These are phyloP conservation scores for Gamsiella multidivaricata DNA, from an alignment of 192 early-diverging fungal genomes.

Conservation along the genomic window DNA sequence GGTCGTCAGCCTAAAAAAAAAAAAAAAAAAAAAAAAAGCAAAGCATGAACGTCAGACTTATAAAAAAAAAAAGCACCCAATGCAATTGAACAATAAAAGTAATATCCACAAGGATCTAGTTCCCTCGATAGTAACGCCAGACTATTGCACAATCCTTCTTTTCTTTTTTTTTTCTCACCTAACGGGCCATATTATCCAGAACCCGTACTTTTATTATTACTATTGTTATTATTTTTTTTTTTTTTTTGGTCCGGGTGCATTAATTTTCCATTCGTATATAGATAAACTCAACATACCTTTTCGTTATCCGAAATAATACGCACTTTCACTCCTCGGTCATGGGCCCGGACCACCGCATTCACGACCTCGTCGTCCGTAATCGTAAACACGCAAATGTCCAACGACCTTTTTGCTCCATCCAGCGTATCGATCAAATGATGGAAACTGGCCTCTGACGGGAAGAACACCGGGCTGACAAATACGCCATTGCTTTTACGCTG, in stretches of 20 bases:
- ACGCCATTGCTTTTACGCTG: constrained; percentile 3
- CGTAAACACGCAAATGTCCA: constrained; percentile 80
- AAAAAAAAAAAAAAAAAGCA: background rate
- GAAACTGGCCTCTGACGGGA: constrained; percentile 72
- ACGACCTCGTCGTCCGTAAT: constrained; percentile 78
- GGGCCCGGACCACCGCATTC: constrained; percentile 61
- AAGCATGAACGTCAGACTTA: no score
- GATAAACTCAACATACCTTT: constrained; percentile 49
- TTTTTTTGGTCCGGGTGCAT: background rate
- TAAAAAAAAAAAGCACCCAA: no score
- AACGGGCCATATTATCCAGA: no score
- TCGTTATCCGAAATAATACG: constrained; percentile 81
- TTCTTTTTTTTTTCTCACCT: no score
- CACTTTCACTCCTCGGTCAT: constrained; percentile 51
- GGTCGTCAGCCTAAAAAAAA: constrained; percentile 56
- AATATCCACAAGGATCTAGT: no score
- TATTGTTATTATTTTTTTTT: background rate
- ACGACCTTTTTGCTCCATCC: constrained; percentile 61
- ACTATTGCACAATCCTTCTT: no score
- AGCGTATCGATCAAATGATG: constrained; percentile 58
- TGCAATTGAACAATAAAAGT: no score
- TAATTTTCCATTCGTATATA: background rate
- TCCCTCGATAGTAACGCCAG: no score
- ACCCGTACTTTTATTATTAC: no score
- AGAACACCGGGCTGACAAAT: constrained; percentile 60